Conservation (phyloP, 108 stramenopile species). For the Conticribra weissflogii region DNA sequence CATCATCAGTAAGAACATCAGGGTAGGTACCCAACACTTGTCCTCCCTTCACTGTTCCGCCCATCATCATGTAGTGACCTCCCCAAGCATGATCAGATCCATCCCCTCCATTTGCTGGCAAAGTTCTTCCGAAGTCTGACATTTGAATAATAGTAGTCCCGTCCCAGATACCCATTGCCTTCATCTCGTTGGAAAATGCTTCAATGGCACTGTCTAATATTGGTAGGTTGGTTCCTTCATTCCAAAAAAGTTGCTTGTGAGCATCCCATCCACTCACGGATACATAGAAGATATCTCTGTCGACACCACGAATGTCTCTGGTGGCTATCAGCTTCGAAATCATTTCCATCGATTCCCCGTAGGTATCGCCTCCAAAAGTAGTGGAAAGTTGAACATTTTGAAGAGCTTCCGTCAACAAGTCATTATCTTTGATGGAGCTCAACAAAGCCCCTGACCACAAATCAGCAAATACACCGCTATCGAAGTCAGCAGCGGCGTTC, state of each 20-base stretch:
- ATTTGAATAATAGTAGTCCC: conserved; percentile 57
- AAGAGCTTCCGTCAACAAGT: conserved; percentile 27
- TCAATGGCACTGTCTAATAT: conserved; percentile 56
- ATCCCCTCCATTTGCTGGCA: conserved; percentile 45
- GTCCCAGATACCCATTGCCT: conserved; percentile 58
- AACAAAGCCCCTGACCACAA: conserved; percentile 48
- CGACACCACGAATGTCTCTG: conserved; percentile 40
- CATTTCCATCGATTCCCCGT: conserved; percentile 39
- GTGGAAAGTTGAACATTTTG: background rate
- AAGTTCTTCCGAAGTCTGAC: conserved; percentile 71
- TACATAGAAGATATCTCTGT: conserved; percentile 66
- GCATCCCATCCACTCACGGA: conserved; percentile 69
- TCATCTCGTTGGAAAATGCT: conserved; percentile 62
- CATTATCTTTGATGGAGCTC: conserved; percentile 42
- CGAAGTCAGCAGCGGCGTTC: conserved; percentile 41
- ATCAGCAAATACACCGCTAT: conserved; percentile 58
- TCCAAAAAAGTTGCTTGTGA: conserved; percentile 40
- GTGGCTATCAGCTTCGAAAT: conserved; percentile 61
- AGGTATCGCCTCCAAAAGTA: conserved; percentile 17
- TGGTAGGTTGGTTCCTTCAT: conserved; percentile 23
- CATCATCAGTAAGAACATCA: conserved; percentile 24
- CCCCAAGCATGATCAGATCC: conserved; percentile 65
- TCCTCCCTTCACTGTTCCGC: conserved; percentile 52
- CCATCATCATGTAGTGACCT: conserved; percentile 54
- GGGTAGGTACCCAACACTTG: conserved; percentile 52